Evolutionary conservation across 2,329 filamentous ascomycete genomes (phyloP).

Genomic region (Didymella lethalis): DNA sequence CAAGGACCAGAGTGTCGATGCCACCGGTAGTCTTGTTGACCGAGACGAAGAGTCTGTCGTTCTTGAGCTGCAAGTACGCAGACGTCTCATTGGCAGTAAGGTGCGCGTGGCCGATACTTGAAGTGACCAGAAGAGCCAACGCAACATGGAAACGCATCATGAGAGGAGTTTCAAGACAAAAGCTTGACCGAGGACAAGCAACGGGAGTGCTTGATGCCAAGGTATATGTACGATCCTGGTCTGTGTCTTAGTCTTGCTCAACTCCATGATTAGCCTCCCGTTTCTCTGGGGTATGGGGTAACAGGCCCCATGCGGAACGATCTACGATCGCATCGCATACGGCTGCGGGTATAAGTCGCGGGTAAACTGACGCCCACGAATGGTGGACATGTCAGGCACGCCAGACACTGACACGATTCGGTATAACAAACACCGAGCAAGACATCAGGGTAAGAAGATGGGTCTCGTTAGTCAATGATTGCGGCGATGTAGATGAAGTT

Average conservation of each 20-base stretch:
- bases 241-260: neutral
- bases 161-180: neutral
- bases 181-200: slow-evolving; percentile 7
- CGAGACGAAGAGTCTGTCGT: slow-evolving; percentile 15
- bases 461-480: too few relatives aligned
- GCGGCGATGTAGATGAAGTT: too few relatives aligned
- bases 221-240: neutral
- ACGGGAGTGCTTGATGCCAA: slow-evolving; percentile 3
- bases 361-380: slow-evolving; percentile 9
- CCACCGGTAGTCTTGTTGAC: slow-evolving; percentile 8
- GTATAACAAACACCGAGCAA: neutral
- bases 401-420: neutral
- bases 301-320: neutral
- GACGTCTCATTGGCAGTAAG: slow-evolving; percentile 19
- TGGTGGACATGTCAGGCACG: neutral
- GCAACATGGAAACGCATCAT: slow-evolving; percentile 1
- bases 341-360: slow-evolving; percentile 4
- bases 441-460: neutral
- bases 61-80: slow-evolving; percentile 16
- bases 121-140: neutral
- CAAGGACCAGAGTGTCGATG: slow-evolving; percentile 3
- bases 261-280: neutral
- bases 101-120: neutral
- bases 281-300: slow-evolving; percentile 10
- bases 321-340: slow-evolving; percentile 2